Percentiles rank a stretch among this genome's conserved stretches.
Conservation (phyloP, 768 basidiomycete genomes). For the Xerocomellus intermedius region DNA sequence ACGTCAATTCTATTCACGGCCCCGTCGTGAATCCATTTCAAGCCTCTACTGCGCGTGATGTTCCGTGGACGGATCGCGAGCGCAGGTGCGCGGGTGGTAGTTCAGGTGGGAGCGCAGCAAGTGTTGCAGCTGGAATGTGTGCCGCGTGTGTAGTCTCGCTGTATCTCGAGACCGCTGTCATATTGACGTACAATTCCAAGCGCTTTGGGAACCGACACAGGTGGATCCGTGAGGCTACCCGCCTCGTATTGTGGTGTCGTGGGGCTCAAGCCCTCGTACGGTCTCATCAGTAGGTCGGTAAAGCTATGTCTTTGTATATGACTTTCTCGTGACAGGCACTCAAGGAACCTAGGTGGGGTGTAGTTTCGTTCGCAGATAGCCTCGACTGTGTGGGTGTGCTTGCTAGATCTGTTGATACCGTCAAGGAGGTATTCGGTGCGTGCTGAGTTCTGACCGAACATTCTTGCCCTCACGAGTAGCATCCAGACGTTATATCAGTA, state of each 20-base stretch:
- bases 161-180: background rate
- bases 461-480: slow-evolving; percentile 1
- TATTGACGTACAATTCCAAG: slow-evolving; percentile 39
- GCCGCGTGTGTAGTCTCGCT: slow-evolving; percentile 61
- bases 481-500: slow-evolving; percentile 34
- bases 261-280: slow-evolving; percentile 94
- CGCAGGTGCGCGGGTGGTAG: slow-evolving; percentile 83
- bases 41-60: slow-evolving; percentile 12
- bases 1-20: slow-evolving; percentile 70
- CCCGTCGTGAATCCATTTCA: slow-evolving; percentile 76
- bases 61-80: slow-evolving; percentile 33
- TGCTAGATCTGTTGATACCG: slow-evolving; percentile 48
- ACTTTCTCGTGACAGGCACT: slow-evolving; percentile 1
- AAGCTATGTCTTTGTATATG: background rate
- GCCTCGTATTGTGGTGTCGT: slow-evolving; percentile 92
- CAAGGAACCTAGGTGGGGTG: slow-evolving; percentile 66
- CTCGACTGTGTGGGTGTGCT: slow-evolving; percentile 92
- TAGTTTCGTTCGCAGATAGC: slow-evolving; percentile 92
- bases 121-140: slow-evolving; percentile 83
- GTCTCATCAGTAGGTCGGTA: slow-evolving; percentile 79
- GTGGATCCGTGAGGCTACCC: slow-evolving; percentile 89
- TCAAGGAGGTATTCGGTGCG: slow-evolving; percentile 61
- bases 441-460: background rate
- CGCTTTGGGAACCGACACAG: slow-evolving; percentile 91
- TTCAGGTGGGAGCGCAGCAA: slow-evolving; percentile 93